Conservation (phyloP, 2,329 filamentous ascomycete species). For the Trichoderma sp. region DNA sequence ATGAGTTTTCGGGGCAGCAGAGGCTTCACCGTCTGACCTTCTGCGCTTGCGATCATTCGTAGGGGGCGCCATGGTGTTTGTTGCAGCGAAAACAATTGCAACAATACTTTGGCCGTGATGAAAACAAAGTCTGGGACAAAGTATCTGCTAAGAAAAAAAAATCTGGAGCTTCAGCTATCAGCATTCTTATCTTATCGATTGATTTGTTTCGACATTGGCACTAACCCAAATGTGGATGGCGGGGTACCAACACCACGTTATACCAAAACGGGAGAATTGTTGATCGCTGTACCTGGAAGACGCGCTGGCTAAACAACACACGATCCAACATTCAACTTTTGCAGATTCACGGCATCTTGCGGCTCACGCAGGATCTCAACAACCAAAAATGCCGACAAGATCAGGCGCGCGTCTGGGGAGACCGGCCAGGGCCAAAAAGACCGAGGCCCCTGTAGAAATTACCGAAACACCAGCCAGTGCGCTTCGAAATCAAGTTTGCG, state of each 20-base stretch:
- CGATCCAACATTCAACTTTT: neutral
- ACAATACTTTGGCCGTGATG: neutral
- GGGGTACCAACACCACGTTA: conserved; percentile 18
- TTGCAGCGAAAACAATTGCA: neutral
- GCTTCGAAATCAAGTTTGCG: conserved; percentile 70
- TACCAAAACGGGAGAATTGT: conserved; percentile 21
- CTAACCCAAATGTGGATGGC: conserved; percentile 10
- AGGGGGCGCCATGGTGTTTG: conserved; percentile 28
- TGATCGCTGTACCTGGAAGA: conserved; percentile 5
- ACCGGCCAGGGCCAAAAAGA: conserved; percentile 42
- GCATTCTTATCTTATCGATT: conserved; percentile 13
- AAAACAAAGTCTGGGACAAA: neutral
- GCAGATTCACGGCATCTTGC: neutral
- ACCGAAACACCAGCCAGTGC: conserved; percentile 69
- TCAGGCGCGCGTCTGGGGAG: conserved; percentile 47
- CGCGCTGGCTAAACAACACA: conserved; percentile 21
- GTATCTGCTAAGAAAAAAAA: conserved; percentile 13
- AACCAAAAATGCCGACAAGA: conserved; percentile 47
- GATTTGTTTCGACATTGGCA: neutral
- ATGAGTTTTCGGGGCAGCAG: conserved; percentile 30
- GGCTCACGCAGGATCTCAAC: neutral
- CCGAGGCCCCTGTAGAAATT: conserved; percentile 66
- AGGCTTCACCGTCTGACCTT: conserved; percentile 34
- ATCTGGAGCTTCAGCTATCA: conserved; percentile 1
- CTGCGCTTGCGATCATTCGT: conserved; percentile 37